Conservation (phyloP, 2,329 filamentous ascomycete genomes). For the Ophiostoma fasciatum region DNA sequence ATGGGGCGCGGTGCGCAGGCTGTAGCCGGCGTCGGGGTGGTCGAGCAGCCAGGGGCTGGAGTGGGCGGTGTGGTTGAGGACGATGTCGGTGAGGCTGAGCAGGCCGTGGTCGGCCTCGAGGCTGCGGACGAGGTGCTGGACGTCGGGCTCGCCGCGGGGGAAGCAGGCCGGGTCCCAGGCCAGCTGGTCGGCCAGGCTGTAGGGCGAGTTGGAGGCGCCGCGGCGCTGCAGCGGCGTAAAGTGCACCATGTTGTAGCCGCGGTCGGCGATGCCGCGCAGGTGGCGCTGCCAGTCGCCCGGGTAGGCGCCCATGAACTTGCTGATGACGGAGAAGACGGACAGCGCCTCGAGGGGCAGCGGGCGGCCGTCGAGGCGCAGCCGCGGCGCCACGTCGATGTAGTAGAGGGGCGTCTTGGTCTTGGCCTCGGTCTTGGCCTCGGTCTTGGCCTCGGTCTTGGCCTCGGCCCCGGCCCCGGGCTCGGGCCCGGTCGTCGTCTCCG, state of each 20-base stretch:
- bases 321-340: conserved; percentile 85
- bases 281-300: conserved; percentile 84
- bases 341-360: conserved; percentile 73
- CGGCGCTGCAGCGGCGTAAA: conserved; percentile 88
- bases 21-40: conserved; percentile 93
- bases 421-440: conserved; percentile 29
- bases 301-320: conserved; percentile 95
- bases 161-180: conserved; percentile 73
- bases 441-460: conserved; percentile 45
- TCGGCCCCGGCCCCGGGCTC: conserved; percentile 40
- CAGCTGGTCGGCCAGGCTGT: conserved; percentile 89
- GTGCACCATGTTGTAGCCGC: conserved; percentile 98
- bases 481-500: conserved; percentile 31
- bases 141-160: conserved; percentile 69
- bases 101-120: conserved; percentile 78
- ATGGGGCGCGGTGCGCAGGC: conserved; percentile 76
- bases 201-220: conserved; percentile 86
- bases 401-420: conserved; percentile 60
- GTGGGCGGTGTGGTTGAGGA: conserved; percentile 94
- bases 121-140: conserved; percentile 59
- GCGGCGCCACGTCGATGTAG: conserved; percentile 89
- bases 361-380: conserved; percentile 56
- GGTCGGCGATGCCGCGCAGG: conserved; percentile 69
- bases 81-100: conserved; percentile 84
- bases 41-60: conserved; percentile 90